Evolutionary conservation across 306 rosid species (phyloP).

Genomic region (Prunus padus): DNA sequence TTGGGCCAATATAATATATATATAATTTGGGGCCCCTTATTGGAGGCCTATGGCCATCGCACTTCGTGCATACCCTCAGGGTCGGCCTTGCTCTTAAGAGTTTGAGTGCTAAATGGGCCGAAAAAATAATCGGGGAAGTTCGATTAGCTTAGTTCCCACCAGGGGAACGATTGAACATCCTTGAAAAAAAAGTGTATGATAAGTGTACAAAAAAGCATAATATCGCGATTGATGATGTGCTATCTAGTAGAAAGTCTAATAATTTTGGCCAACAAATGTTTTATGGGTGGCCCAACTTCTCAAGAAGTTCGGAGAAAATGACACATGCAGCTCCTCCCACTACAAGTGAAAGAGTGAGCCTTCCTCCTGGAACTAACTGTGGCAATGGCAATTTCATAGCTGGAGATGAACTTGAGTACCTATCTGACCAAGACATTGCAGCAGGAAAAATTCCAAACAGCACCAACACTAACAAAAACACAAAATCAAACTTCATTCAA

Average conservation of each 20-base stretch:
- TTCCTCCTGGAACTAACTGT: constrained; percentile 79
- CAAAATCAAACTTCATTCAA: not conserved
- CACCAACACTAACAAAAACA: constrained; percentile 51
- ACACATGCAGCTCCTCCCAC: constrained; percentile 69
- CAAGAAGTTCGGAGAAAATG: constrained; percentile 52
- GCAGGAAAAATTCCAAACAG: constrained; percentile 78
- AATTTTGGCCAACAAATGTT: not conserved
- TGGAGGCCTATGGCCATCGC: no score
- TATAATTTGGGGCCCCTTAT: no score
- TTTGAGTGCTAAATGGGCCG: no score
- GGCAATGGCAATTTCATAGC: constrained; percentile 39
- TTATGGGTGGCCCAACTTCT: constrained; percentile 52
- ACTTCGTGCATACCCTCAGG: no score
- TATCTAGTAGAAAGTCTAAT: not conserved
- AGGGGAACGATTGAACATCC: no score
- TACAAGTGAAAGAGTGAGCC: constrained; percentile 57
- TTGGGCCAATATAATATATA: no score
- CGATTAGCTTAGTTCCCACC: no score
- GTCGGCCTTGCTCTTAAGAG: no score
- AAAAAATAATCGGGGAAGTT: no score
- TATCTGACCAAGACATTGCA: constrained; percentile 77
- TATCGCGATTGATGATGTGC: not conserved
- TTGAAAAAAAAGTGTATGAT: no score
- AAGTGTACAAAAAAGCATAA: no score
- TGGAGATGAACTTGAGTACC: constrained; percentile 49